Conservation (phyloP, 2,329 filamentous ascomycete species). For the Fusarium marasasianum region DNA sequence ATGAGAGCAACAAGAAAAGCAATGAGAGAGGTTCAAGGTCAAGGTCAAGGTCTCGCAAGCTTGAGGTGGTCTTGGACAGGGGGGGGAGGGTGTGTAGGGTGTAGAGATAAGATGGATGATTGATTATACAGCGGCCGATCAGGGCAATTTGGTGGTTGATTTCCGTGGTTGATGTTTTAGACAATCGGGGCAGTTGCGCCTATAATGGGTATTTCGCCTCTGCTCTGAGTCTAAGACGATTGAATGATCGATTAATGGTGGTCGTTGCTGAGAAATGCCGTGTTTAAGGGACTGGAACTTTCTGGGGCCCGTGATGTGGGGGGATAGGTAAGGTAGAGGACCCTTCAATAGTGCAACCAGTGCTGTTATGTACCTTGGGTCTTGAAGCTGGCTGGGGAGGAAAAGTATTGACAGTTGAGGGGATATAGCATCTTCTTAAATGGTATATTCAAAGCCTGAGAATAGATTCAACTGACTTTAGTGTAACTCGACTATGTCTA, state of each 20-base stretch:
- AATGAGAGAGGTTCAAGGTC: constrained; percentile 1
- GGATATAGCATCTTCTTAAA: constrained; percentile 27
- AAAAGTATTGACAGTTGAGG: background rate
- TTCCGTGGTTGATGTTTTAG: constrained; percentile 1
- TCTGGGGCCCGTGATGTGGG: background rate
- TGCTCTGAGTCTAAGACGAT: background rate
- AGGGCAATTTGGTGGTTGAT: constrained; percentile 1
- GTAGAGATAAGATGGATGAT: background rate
- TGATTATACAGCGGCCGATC: background rate
- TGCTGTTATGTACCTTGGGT: background rate
- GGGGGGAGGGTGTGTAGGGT: constrained; percentile 4
- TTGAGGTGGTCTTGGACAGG: background rate
- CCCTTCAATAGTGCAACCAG: constrained; percentile 15
- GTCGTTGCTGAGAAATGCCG: constrained; percentile 24
- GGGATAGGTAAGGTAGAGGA: background rate
- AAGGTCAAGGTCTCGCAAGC: background rate
- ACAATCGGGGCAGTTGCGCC: constrained; percentile 7
- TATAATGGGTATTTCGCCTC: background rate
- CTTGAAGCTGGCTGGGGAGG: background rate
- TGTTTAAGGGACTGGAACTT: constrained; percentile 9
- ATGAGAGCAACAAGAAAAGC: constrained; percentile 20
- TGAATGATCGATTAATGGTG: background rate
- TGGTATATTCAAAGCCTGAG: background rate
- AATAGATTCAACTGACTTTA: background rate
- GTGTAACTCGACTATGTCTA: background rate